A percentile compares a stretch with the other conserved stretches of the same genome.
These are phyloP conservation scores for Fragosphaeria purpurea DNA, from an alignment of 2,329 filamentous ascomycete genomes.

Conservation along the genomic window DNA sequence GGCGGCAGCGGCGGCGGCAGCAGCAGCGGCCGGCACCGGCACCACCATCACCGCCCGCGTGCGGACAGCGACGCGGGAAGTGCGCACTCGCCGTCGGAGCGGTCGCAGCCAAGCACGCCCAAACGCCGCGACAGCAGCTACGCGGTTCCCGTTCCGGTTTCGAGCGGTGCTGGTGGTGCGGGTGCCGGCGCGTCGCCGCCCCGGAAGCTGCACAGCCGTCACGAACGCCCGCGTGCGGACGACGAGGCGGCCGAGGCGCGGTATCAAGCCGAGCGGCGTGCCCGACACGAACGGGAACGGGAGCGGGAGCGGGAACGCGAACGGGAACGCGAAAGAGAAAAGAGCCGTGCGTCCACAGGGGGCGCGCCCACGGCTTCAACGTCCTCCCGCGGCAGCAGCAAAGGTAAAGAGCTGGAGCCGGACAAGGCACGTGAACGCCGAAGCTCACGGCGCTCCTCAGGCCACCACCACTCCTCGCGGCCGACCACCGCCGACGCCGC, in stretches of 20 bases:
- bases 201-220: constrained; percentile 6
- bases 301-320: constrained; percentile 22
- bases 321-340: constrained; percentile 20
- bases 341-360: not conserved
- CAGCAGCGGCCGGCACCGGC: constrained; percentile 17
- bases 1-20: constrained; percentile 1
- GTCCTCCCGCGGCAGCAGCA: constrained; percentile 12
- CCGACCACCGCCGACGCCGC: constrained; percentile 9
- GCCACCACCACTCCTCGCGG: constrained; percentile 9
- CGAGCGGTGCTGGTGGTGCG: too few relatives aligned
- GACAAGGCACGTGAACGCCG: constrained; percentile 15
- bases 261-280: constrained; percentile 37
- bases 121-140: constrained; percentile 37
- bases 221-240: not conserved
- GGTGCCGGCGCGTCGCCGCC: constrained; percentile 12
- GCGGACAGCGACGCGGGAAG: constrained; percentile 21
- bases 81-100: constrained; percentile 24
- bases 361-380: constrained; percentile 15
- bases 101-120: constrained; percentile 28
- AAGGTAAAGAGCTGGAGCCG: constrained; percentile 12
- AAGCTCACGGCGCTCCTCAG: constrained; percentile 15
- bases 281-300: constrained; percentile 22
- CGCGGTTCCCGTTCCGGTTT: constrained; percentile 2
- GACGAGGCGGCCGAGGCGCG: constrained; percentile 28
- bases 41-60: constrained; percentile 19